phyloP scores from a whole-genome alignment of 192 early-diverging fungal species.

The Gaertneriomyces semiglobifer region DNA sequence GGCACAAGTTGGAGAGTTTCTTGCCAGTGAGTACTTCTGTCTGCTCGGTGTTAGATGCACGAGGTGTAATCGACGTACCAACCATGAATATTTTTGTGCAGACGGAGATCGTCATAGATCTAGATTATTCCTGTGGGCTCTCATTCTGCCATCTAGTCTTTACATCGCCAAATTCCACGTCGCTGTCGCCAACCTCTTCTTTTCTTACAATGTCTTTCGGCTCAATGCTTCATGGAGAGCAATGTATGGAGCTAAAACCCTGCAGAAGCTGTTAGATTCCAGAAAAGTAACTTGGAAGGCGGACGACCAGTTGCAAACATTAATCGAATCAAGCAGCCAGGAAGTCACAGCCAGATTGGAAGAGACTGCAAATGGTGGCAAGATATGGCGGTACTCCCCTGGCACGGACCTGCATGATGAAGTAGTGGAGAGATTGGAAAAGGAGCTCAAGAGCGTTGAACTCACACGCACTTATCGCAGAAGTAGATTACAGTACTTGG shows the following conservation, averaged over 20 bases:
- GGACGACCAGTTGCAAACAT: constrained; percentile 27
- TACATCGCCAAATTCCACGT: constrained; percentile 43
- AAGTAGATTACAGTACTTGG: constrained; percentile 36
- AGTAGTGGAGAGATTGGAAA: constrained; percentile 38
- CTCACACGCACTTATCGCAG: constrained; percentile 40
- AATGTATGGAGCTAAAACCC: constrained; percentile 19
- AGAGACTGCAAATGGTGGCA: neutral
- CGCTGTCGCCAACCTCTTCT: constrained; percentile 39
- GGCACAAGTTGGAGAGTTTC: constrained; percentile 27
- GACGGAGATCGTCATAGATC: constrained; percentile 28
- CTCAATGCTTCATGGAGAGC: constrained; percentile 39
- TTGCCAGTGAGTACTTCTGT: constrained; percentile 21
- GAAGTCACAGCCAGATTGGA: constrained; percentile 22
- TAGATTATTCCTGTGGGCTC: constrained; percentile 33
- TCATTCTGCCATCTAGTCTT: constrained; percentile 34
- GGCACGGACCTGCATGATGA: constrained; percentile 47
- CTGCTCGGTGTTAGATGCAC: neutral
- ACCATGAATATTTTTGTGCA: neutral
- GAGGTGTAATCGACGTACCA: neutral
- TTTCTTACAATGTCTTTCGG: constrained; percentile 49
- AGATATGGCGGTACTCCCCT: constrained; percentile 35
- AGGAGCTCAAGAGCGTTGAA: constrained; percentile 40
- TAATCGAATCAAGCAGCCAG: constrained; percentile 14
- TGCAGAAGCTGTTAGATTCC: constrained; percentile 37
- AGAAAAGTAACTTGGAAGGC: constrained; percentile 35